phyloP scores from a whole-genome alignment of 2,329 filamentous ascomycete genomes.

The Fusarium buxicola region DNA sequence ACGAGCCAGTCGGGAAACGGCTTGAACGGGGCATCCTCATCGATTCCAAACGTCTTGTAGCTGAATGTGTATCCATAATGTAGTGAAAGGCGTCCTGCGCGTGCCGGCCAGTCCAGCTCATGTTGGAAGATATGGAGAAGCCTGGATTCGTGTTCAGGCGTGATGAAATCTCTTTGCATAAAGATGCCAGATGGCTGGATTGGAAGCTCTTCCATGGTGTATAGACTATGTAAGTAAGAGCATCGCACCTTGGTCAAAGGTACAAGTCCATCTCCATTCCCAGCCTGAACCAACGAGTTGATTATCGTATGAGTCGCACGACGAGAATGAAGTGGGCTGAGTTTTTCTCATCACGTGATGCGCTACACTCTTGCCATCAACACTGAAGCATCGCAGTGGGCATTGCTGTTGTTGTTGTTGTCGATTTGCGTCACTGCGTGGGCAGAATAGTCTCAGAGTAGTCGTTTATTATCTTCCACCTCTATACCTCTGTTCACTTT shows the following conservation, averaged over 20 bases:
- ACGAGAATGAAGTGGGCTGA: neutral
- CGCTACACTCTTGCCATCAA: too few relatives aligned
- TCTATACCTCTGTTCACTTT: too few relatives aligned
- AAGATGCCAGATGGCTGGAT: constrained; percentile 53
- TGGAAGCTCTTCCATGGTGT: constrained; percentile 42
- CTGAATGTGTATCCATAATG: constrained; percentile 69
- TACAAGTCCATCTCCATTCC: neutral
- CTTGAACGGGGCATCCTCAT: constrained; percentile 60
- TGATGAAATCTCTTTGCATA: constrained; percentile 62
- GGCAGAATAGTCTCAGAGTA: too few relatives aligned
- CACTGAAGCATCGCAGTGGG: too few relatives aligned
- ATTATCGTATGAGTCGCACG: neutral
- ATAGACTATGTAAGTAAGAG: neutral
- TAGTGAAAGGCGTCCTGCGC: constrained; percentile 60
- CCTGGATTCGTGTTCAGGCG: constrained; percentile 55
- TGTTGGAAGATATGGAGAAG: constrained; percentile 58
- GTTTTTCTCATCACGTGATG: neutral
- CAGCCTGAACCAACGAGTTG: neutral
- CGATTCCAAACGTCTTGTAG: constrained; percentile 68
- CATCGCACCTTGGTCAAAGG: neutral
- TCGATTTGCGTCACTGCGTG: too few relatives aligned
- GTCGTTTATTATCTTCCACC: too few relatives aligned
- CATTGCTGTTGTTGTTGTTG: too few relatives aligned
- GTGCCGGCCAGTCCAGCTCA: constrained; percentile 59
- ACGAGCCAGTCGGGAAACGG: constrained; percentile 64